Evolutionary conservation across 768 basidiomycete genomes (phyloP).

Genomic region (Termitomyces bulborhizus): DNA sequence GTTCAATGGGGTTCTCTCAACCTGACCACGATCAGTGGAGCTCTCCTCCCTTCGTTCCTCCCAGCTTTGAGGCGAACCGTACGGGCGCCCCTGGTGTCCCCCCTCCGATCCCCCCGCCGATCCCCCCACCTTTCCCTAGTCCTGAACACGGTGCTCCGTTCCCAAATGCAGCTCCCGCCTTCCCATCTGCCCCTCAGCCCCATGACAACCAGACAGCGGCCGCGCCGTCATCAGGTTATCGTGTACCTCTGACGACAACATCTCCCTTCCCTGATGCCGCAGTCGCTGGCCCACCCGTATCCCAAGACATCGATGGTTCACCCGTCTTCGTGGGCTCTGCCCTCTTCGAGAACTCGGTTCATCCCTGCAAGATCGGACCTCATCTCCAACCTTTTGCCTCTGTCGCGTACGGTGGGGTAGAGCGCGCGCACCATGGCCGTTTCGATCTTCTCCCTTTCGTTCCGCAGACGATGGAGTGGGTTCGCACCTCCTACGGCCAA

Average conservation of each 20-base stretch:
- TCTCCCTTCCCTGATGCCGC: constrained; percentile 37
- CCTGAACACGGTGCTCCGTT: constrained; percentile 2
- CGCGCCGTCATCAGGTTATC: constrained; percentile 60
- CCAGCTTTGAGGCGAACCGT: not conserved
- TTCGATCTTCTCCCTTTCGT: constrained; percentile 75
- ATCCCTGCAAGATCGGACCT: constrained; percentile 79
- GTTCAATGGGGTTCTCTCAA: not conserved
- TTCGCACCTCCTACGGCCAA: constrained; percentile 51
- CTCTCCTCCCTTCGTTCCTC: constrained; percentile 19
- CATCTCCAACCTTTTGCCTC: constrained; percentile 42
- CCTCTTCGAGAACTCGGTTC: constrained; percentile 58
- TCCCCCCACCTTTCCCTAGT: not conserved
- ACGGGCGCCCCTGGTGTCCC: constrained; percentile 8
- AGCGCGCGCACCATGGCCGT: constrained; percentile 55
- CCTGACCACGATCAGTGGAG: constrained; percentile 8
- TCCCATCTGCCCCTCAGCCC: constrained; percentile 11
- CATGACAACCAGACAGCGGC: constrained; percentile 6
- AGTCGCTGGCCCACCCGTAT: constrained; percentile 44
- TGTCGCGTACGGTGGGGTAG: constrained; percentile 60
- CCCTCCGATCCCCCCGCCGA: not conserved
- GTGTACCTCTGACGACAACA: constrained; percentile 45
- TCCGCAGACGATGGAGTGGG: constrained; percentile 67
- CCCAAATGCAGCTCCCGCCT: constrained; percentile 10
- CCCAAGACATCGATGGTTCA: constrained; percentile 51
- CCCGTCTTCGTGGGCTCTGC: constrained; percentile 74